Conservation (phyloP, 1,284 basidiomycete genomes). For the Trichosporon inkin region DNA sequence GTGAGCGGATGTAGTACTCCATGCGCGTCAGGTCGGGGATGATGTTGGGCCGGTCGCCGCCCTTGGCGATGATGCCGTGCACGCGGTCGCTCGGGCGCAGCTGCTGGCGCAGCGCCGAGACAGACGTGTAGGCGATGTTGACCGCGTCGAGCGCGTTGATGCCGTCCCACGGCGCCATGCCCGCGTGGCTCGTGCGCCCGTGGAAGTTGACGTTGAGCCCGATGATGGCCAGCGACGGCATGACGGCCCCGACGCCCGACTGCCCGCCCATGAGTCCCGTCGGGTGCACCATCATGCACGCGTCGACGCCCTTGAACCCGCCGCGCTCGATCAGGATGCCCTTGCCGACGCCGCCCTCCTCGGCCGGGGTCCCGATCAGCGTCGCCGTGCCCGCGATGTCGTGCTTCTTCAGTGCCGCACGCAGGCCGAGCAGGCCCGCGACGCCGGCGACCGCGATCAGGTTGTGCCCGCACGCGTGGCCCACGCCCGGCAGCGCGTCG, state of each 20-base stretch:
- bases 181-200: slow-evolving; percentile 64
- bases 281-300: slow-evolving; percentile 35
- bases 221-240: slow-evolving; percentile 30
- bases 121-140: slow-evolving; percentile 68
- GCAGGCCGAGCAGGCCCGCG: slow-evolving; percentile 68
- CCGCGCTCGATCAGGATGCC: slow-evolving; percentile 65
- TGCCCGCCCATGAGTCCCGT: background rate
- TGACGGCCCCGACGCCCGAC: slow-evolving; percentile 20
- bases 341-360: slow-evolving; percentile 77
- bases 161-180: slow-evolving; percentile 59
- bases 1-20: slow-evolving; percentile 64
- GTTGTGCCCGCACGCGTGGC: slow-evolving; percentile 81
- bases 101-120: slow-evolving; percentile 72
- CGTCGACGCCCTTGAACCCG: slow-evolving; percentile 41
- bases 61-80: slow-evolving; percentile 50
- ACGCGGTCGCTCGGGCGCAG: slow-evolving; percentile 21
- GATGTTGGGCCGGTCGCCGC: slow-evolving; percentile 58
- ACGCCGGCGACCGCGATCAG: slow-evolving; percentile 77
- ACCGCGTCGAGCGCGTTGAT: slow-evolving; percentile 80
- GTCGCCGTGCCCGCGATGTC: slow-evolving; percentile 67
- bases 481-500: slow-evolving; percentile 53
- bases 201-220: slow-evolving; percentile 33
- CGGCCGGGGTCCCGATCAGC: slow-evolving; percentile 80
- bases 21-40: slow-evolving; percentile 73
- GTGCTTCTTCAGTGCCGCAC: slow-evolving; percentile 62